Conservation (phyloP, 1,284 basidiomycete genomes). For the Boletus sp. region DNA sequence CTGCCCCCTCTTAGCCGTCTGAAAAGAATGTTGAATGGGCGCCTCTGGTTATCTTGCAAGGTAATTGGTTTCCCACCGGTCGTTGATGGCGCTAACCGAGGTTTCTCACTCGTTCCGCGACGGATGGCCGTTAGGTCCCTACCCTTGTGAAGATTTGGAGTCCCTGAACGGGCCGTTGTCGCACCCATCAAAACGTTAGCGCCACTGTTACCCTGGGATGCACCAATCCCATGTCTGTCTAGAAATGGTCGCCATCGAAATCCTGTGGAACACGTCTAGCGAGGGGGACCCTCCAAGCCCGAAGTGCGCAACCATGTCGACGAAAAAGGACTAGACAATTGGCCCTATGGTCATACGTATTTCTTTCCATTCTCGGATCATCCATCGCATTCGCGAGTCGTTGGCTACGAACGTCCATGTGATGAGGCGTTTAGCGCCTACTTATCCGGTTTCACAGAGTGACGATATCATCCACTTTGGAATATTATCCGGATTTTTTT, state of each 20-base stretch:
- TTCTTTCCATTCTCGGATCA: constrained; percentile 3
- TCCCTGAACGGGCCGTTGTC: background rate
- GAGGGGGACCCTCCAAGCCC: background rate
- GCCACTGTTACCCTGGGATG: background rate
- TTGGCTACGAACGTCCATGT: background rate
- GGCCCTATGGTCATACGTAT: background rate
- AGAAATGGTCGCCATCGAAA: background rate
- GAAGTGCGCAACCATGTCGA: background rate
- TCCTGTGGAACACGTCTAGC: background rate
- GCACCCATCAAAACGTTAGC: background rate
- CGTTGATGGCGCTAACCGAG: background rate
- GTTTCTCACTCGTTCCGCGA: background rate
- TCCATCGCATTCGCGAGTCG: background rate
- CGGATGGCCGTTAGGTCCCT: background rate
- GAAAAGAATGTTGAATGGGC: background rate
- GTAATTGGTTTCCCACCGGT: background rate
- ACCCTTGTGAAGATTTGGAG: background rate
- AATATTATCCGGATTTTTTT: background rate
- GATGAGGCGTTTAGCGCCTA: background rate
- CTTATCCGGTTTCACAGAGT: background rate
- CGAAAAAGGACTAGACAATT: background rate
- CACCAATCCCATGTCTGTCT: background rate
- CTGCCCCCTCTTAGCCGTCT: background rate
- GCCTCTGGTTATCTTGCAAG: background rate
- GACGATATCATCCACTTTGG: background rate